A percentile compares a stretch with the other conserved stretches of the same genome.
Evolutionary conservation across 73 alveolate species (phyloP).

Genomic region (Paramecium biaurelia): DNA sequence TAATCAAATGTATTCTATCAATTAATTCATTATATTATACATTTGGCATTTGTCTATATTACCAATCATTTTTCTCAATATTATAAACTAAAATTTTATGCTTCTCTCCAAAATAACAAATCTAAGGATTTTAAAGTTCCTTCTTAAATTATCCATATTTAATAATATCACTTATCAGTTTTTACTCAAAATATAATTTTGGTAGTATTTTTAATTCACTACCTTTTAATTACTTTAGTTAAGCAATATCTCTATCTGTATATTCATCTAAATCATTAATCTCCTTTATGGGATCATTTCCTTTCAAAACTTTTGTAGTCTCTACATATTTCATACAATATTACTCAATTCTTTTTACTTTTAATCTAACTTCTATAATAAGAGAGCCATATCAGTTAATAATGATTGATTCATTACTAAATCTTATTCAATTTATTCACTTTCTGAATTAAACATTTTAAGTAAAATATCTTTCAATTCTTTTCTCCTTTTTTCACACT

Average conservation of each 20-base stretch:
- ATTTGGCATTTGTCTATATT: constrained; percentile 28
- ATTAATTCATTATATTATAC: background rate
- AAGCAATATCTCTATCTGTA: constrained; percentile 29
- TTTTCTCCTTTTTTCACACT: background rate
- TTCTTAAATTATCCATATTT: background rate
- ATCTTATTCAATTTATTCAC: background rate
- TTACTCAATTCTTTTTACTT: background rate
- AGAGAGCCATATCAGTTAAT: background rate
- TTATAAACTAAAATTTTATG: constrained; percentile 75
- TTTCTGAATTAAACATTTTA: background rate
- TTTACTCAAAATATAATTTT: background rate
- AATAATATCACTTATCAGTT: background rate
- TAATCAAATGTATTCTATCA: constrained; percentile 32
- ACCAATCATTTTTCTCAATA: constrained; percentile 66
- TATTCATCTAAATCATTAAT: background rate
- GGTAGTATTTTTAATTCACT: background rate
- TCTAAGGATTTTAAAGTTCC: constrained; percentile 32
- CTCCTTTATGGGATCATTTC: background rate
- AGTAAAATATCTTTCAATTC: background rate
- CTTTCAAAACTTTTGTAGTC: background rate
- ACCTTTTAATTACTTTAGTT: background rate
- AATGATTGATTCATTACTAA: background rate
- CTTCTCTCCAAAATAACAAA: constrained; percentile 82
- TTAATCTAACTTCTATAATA: background rate
- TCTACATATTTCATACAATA: background rate